Evolutionary conservation across 2,329 filamentous ascomycete genomes (phyloP).

Genomic region (Eutypa lata): DNA sequence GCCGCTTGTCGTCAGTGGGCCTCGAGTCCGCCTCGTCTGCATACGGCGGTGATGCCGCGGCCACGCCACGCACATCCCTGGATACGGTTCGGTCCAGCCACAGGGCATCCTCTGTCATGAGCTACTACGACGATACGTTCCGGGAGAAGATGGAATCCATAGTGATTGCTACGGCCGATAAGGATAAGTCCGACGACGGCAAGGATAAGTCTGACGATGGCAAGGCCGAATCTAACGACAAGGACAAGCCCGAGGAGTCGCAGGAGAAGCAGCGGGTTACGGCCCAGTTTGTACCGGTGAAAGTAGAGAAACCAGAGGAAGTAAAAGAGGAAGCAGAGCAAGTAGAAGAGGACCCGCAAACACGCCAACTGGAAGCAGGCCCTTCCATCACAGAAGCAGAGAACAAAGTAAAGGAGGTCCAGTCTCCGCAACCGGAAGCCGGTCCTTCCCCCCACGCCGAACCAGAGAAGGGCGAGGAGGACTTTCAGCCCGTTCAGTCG

Average conservation of each 20-base stretch:
- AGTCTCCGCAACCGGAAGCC: too few species aligned
- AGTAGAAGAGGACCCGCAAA: too few species aligned
- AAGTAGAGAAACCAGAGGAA: neutral
- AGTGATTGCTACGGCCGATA: constrained; percentile 2
- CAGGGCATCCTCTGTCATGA: constrained; percentile 10
- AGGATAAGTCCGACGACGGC: constrained; percentile 1
- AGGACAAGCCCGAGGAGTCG: too few species aligned
- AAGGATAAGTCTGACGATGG: constrained; percentile 1
- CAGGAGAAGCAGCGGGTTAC: constrained; percentile 5
- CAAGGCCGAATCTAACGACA: neutral
- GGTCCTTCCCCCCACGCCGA: too few species aligned
- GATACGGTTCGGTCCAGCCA: constrained; percentile 11
- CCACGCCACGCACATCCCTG: constrained; percentile 11
- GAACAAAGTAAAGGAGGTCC: too few species aligned
- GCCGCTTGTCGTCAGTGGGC: constrained; percentile 10
- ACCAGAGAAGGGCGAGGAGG: too few species aligned
- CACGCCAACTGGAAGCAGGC: too few species aligned
- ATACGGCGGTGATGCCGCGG: neutral
- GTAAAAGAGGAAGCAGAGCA: too few species aligned
- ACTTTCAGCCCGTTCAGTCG: too few species aligned
- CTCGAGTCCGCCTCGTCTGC: constrained; percentile 8
- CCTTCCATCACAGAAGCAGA: too few species aligned
- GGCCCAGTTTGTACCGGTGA: constrained; percentile 7
- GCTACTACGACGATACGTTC: constrained; percentile 13
- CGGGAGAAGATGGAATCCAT: constrained; percentile 13